A percentile compares a stretch with the other conserved stretches of the same genome.
Evolutionary conservation across 169 alveolate species (phyloP).

Genomic region (Plasmodium knowlesi): DNA sequence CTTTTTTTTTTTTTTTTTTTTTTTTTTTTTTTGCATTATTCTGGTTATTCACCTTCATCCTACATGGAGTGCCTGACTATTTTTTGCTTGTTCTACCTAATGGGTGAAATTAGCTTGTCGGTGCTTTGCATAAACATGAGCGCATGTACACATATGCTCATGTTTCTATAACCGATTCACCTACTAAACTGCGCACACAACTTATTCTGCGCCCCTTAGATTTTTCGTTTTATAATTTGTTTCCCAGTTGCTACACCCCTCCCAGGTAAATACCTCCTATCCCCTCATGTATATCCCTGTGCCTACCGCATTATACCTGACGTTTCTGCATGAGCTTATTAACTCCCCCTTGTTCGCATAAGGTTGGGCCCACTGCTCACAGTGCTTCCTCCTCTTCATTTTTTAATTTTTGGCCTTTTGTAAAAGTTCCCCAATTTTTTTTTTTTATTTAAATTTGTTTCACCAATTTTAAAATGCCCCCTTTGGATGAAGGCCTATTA

Average conservation of each 20-base stretch:
- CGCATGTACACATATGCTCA: background rate
- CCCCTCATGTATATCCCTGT: background rate
- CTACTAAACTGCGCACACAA: background rate
- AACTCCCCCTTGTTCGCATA: background rate
- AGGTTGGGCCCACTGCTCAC: background rate
- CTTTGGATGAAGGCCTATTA: background rate
- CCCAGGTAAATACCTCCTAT: background rate
- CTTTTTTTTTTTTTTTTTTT: no score
- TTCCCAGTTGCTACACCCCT: background rate
- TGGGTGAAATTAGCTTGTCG: background rate
- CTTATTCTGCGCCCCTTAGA: background rate
- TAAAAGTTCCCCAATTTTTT: background rate
- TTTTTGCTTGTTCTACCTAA: background rate
- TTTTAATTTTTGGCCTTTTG: background rate
- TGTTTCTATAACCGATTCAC: background rate
- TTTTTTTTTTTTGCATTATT: no score
- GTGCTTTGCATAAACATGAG: background rate
- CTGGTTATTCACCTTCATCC: background rate
- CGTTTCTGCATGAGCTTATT: background rate
- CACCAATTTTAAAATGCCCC: background rate
- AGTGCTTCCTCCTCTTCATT: background rate
- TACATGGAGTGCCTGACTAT: background rate
- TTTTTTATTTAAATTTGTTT: background rate
- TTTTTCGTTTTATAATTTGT: background rate
- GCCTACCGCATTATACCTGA: background rate